Evolutionary conservation across 2,329 filamentous ascomycete species (phyloP).

Genomic region (Biscogniauxia sp.): DNA sequence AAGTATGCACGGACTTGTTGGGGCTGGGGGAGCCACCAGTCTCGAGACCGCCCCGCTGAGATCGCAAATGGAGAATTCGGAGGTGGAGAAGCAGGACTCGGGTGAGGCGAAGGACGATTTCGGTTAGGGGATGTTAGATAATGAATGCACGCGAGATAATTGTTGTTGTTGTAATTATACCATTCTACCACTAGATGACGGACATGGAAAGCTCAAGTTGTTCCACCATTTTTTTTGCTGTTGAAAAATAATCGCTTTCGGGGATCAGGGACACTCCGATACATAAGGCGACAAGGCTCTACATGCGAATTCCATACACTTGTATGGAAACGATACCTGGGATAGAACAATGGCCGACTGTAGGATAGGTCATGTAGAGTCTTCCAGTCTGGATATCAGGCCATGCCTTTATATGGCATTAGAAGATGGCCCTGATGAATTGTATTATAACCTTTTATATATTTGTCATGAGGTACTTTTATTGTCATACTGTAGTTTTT

Average conservation of each 20-base stretch:
- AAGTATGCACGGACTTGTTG: constrained; percentile 50
- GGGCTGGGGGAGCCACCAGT: constrained; percentile 33
- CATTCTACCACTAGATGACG: background rate
- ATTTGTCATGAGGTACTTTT: too few species aligned
- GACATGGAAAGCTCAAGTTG: background rate
- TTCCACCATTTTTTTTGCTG: background rate
- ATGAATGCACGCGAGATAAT: background rate
- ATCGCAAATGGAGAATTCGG: constrained; percentile 16
- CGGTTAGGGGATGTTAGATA: constrained; percentile 16
- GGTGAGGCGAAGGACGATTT: constrained; percentile 27
- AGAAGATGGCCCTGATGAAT: too few species aligned
- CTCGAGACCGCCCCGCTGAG: constrained; percentile 52
- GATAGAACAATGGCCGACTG: background rate
- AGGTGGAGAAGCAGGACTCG: constrained; percentile 21
- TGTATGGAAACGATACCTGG: background rate
- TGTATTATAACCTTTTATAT: too few species aligned
- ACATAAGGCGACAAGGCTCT: background rate
- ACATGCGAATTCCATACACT: background rate
- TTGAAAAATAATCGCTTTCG: background rate
- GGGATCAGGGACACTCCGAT: background rate
- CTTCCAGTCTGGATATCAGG: background rate
- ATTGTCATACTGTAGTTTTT: too few species aligned
- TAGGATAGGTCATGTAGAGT: background rate
- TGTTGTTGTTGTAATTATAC: background rate
- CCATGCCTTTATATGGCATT: too few species aligned